These are phyloP conservation scores for Zizania palustris DNA, from an alignment of 202 grass and related monocot genomes.

Conservation along the genomic window DNA sequence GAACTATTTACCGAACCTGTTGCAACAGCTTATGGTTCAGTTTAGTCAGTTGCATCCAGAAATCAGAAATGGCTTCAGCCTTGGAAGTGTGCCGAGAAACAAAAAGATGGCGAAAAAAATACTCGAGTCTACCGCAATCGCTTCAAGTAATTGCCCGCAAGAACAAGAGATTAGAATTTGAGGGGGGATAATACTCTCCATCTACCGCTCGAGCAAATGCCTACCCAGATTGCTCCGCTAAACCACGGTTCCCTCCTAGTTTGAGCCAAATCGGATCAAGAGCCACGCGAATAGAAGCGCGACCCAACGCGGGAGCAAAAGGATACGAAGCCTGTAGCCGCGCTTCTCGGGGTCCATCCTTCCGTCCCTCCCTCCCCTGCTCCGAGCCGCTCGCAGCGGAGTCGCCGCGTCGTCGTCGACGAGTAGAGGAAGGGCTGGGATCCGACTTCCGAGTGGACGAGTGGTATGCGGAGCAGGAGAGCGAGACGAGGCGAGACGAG, in stretches of 20 bases:
- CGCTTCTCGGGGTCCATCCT: constrained; percentile 72
- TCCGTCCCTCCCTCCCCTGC: constrained; percentile 20
- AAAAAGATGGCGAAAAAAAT: background rate
- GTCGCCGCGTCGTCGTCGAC: constrained; percentile 29
- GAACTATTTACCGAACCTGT: constrained; percentile 6
- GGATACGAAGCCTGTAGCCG: constrained; percentile 97
- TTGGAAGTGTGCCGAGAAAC: constrained; percentile 6
- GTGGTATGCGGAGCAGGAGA: constrained; percentile 23
- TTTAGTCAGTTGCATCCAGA: constrained; percentile 19
- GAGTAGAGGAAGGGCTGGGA: constrained; percentile 30
- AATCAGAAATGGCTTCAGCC: background rate
- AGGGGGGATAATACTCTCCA: background rate
- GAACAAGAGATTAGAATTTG: background rate
- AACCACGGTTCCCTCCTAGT: background rate
- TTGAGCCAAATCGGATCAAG: constrained; percentile 35
- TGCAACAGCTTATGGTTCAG: constrained; percentile 3
- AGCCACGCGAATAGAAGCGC: background rate
- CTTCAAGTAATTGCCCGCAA: background rate
- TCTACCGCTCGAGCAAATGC: constrained; percentile 39
- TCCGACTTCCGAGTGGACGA: constrained; percentile 26
- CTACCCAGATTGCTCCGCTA: constrained; percentile 8
- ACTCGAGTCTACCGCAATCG: background rate
- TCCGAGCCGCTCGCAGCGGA: constrained; percentile 10
- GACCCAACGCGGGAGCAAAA: constrained; percentile 35
- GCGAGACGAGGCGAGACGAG: constrained; percentile 5